Evolutionary conservation across 2,329 filamentous ascomycete genomes (phyloP).

Genomic region (Apiospora phragmitis): DNA sequence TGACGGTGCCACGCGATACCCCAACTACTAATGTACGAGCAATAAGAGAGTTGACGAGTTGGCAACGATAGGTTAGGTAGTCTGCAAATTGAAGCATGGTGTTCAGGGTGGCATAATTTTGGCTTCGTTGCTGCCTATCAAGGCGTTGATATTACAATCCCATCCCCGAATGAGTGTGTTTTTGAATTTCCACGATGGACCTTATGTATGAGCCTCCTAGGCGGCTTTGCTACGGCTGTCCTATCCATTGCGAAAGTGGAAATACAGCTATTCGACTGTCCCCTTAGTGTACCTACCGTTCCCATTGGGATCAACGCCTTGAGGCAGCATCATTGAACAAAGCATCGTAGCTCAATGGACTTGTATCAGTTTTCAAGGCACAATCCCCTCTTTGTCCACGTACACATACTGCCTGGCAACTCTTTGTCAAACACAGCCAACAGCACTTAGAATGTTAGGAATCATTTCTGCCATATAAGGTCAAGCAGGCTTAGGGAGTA

Average conservation of each 20-base stretch:
- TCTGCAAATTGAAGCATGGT: conserved; percentile 14
- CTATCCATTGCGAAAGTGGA: too few species aligned
- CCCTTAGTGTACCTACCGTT: neutral
- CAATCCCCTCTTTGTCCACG: neutral
- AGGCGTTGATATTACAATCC: too few species aligned
- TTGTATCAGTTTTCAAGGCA: neutral
- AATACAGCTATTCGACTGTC: neutral
- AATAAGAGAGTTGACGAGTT: conserved; percentile 27
- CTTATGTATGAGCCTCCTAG: too few species aligned
- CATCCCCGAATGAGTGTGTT: too few species aligned
- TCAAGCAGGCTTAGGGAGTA: neutral
- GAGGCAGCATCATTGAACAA: neutral
- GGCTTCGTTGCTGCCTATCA: neutral
- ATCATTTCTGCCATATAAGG: neutral
- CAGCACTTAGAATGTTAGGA: neutral
- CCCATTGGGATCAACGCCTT: neutral
- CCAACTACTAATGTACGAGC: conserved; percentile 27
- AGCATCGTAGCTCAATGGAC: neutral
- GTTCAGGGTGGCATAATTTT: conserved; percentile 13
- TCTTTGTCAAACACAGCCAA: neutral
- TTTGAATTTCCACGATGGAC: too few species aligned
- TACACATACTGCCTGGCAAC: neutral
- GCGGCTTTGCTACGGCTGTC: too few species aligned
- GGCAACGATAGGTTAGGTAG: conserved; percentile 19
- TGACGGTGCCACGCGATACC: conserved; percentile 21